phyloP scores from a whole-genome alignment of 1,284 basidiomycete species.

The Exobasidium rhododendri region DNA sequence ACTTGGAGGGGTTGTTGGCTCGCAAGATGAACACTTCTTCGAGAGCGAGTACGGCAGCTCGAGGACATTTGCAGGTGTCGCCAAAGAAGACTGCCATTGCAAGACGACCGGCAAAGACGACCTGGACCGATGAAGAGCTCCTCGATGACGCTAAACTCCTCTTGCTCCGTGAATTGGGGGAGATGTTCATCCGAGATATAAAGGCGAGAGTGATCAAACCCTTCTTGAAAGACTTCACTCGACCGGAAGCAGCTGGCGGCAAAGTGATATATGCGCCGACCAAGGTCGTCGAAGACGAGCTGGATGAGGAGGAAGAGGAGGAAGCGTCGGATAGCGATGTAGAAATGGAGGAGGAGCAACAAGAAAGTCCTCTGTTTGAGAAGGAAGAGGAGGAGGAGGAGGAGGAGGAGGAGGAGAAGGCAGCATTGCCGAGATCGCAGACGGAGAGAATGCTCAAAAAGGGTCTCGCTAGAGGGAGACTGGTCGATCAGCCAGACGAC shows the following conservation, averaged over 20 bases:
- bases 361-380: background rate
- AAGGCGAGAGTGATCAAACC: constrained; percentile 65
- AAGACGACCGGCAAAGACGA: constrained; percentile 54
- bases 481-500: background rate
- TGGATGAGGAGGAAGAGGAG: background rate
- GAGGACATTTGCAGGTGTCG: background rate
- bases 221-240: constrained; percentile 63
- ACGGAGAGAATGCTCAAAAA: background rate
- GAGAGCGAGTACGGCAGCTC: too few species aligned
- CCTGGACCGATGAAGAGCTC: constrained; percentile 64
- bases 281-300: background rate
- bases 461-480: background rate
- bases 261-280: constrained; percentile 2
- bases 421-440: background rate
- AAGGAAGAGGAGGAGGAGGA: background rate
- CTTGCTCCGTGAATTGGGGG: constrained; percentile 65
- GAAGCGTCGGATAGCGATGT: background rate
- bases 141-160: constrained; percentile 64
- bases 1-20: too few species aligned
- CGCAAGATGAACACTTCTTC: too few species aligned
- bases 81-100: background rate
- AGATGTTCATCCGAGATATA: constrained; percentile 68
- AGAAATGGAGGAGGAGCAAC: background rate
- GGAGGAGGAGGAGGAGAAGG: background rate
- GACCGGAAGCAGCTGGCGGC: constrained; percentile 57